Evolutionary conservation across 2,329 filamentous ascomycete genomes (phyloP).

Genomic region (Coleophoma crateriformis): DNA sequence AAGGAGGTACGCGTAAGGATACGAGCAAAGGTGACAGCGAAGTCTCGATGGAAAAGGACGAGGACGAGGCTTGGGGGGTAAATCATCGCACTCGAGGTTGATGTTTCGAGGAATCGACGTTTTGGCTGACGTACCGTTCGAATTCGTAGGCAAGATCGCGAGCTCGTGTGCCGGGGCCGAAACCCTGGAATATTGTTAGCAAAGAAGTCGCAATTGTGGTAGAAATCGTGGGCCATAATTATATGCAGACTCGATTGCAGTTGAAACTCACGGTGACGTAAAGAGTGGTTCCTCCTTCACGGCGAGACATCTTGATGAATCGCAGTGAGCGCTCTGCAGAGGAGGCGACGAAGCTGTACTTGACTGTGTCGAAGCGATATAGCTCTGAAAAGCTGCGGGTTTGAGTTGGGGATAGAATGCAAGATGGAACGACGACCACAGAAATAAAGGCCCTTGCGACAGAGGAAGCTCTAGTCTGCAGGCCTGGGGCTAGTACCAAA

Average conservation of each 20-base stretch:
- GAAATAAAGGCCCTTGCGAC: too few species aligned
- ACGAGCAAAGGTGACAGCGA: constrained; percentile 38
- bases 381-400: background rate
- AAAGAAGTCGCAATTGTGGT: too few species aligned
- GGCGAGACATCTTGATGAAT: constrained; percentile 66
- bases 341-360: too few species aligned
- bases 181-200: constrained; percentile 48
- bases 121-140: constrained; percentile 89
- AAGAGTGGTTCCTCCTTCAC: constrained; percentile 73
- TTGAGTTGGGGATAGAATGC: too few species aligned
- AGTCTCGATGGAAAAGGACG: constrained; percentile 32
- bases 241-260: background rate
- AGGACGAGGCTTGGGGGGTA: constrained; percentile 24
- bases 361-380: too few species aligned
- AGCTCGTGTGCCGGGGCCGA: constrained; percentile 96
- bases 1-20: constrained; percentile 31
- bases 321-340: too few species aligned
- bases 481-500: background rate
- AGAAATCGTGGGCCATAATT: too few species aligned
- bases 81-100: constrained; percentile 31
- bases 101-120: constrained; percentile 39
- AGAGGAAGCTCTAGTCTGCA: too few species aligned
- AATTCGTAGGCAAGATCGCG: constrained; percentile 99
- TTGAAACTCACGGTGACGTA: constrained; percentile 66
- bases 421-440: too few species aligned